These are phyloP conservation scores for Nelumbo lutea DNA, from an alignment of 164 flowering plant genomes.

Conservation along the genomic window DNA sequence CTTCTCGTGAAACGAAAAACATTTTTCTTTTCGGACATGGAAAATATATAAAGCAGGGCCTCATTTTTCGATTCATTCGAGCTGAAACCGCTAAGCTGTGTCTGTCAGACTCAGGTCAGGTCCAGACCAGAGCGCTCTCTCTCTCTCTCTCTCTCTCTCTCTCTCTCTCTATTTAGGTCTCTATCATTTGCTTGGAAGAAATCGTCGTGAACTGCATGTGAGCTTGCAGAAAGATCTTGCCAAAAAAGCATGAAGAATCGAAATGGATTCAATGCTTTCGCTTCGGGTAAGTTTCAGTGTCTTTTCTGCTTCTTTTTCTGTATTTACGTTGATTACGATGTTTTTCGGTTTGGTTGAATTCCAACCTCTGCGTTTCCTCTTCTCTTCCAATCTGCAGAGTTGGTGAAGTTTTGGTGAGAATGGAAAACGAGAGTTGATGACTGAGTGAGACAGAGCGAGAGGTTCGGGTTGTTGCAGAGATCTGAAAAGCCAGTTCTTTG, in stretches of 20 bases:
- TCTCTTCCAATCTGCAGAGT: neutral
- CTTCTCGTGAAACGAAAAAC: no score
- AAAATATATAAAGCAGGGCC: no score
- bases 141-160: neutral
- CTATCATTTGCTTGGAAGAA: conserved; percentile 34
- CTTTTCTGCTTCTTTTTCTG: neutral
- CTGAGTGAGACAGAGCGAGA: neutral
- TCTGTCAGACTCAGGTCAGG: no score
- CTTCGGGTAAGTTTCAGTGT: conserved; percentile 37
- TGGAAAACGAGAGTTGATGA: neutral
- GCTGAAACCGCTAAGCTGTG: no score
- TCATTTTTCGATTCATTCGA: no score
- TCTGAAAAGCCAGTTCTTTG: neutral
- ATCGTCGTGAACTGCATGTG: conserved; percentile 50
- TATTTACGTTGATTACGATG: neutral
- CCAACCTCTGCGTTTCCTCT: neutral
- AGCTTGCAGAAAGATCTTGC: conserved; percentile 33
- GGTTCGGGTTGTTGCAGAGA: neutral
- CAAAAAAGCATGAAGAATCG: conserved; percentile 13
- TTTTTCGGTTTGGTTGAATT: neutral
- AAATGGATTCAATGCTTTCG: conserved; percentile 34
- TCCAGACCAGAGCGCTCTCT: no score
- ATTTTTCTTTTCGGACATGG: no score
- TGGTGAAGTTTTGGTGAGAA: neutral
- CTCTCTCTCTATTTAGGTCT: conserved; percentile 1